Evolutionary conservation across 352 stramenopile species (phyloP).

Genomic region (Thraustochytrium sp.): DNA sequence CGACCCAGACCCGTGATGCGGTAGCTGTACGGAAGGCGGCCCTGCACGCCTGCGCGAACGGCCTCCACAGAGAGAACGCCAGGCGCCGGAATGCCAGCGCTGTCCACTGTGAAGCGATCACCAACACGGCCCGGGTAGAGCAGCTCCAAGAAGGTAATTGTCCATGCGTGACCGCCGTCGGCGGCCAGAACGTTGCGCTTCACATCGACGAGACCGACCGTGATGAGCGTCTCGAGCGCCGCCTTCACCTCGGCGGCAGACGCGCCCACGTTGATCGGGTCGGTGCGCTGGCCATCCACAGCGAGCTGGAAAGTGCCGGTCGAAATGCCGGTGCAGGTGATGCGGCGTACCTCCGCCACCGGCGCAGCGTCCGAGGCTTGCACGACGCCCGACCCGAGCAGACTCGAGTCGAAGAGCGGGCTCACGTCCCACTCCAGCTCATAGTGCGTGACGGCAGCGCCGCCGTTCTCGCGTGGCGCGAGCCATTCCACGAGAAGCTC

Average conservation of each 20-base stretch:
- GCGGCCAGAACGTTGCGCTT: constrained; percentile 50
- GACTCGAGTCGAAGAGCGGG: constrained; percentile 58
- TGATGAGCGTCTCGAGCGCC: constrained; percentile 64
- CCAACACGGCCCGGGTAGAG: constrained; percentile 40
- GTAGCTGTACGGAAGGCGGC: constrained; percentile 1
- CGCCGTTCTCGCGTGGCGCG: constrained; percentile 61
- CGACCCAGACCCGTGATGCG: constrained; percentile 55
- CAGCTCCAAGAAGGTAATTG: not conserved
- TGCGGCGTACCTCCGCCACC: constrained; percentile 67
- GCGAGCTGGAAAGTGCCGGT: constrained; percentile 58
- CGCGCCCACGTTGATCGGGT: constrained; percentile 54
- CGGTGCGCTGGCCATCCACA: constrained; percentile 63
- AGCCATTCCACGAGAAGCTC: constrained; percentile 67
- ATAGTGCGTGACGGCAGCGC: constrained; percentile 66
- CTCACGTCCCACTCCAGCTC: constrained; percentile 67
- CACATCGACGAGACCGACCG: constrained; percentile 59
- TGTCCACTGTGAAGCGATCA: not conserved
- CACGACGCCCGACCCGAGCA: not conserved
- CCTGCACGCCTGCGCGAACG: not conserved
- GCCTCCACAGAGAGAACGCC: not conserved
- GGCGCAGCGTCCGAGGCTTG: not conserved
- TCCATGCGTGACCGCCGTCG: constrained; percentile 48
- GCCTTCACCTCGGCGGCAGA: constrained; percentile 55
- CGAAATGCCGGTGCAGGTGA: constrained; percentile 58
- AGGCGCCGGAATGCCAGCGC: constrained; percentile 8